Evolutionary conservation across 129 eudicot genomes (phyloP).

Genomic region (Smallanthus sonchifolius): DNA sequence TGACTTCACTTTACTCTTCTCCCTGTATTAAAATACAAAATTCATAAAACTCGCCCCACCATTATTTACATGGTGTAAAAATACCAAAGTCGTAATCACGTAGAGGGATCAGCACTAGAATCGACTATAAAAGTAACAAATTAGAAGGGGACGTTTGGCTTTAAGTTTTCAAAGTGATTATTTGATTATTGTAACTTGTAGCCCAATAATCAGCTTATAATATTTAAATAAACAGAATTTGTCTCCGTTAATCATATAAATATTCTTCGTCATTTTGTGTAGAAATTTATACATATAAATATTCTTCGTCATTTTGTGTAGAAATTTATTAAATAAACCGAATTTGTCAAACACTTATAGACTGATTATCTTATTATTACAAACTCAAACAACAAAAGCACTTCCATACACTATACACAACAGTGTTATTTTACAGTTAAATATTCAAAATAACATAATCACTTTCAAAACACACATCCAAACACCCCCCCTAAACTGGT

Average conservation of each 20-base stretch:
- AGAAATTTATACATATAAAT: neutral
- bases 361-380: neutral
- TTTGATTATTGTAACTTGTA: neutral
- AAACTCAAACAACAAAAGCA: neutral
- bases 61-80: neutral
- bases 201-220: neutral
- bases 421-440: neutral
- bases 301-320: neutral
- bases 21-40: conserved; percentile 42
- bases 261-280: neutral
- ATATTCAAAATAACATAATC: neutral
- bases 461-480: neutral
- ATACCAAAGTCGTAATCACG: neutral
- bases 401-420: neutral
- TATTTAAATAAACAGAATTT: neutral
- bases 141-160: neutral
- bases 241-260: neutral
- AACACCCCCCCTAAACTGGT: conserved; percentile 1
- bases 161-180: neutral
- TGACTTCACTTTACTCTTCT: conserved; percentile 45
- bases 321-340: neutral
- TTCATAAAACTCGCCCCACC: neutral
- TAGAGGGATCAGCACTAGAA: neutral
- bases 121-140: neutral
- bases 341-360: neutral